Percentiles rank a stretch among this genome's conserved stretches.
Conservation (phyloP, 257 asterid species). For the Solanum tacnaense region DNA sequence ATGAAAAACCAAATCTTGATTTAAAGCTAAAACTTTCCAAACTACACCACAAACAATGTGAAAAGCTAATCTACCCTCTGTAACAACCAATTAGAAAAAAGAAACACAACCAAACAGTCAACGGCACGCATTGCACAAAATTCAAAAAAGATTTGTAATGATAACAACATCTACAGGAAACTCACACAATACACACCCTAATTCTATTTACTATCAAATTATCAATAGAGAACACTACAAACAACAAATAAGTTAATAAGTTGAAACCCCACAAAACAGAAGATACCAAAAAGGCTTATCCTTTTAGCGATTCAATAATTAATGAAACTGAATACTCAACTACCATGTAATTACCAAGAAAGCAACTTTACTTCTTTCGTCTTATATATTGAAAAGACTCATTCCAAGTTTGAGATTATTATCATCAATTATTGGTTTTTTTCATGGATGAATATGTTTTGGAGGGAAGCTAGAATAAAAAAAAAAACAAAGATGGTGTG, state of each 20-base stretch:
- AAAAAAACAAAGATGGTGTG: neutral
- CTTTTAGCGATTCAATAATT: neutral
- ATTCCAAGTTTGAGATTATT: neutral
- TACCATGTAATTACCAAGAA: neutral
- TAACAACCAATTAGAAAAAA: neutral
- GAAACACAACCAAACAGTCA: slow-evolving; percentile 22
- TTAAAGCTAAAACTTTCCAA: slow-evolving; percentile 1
- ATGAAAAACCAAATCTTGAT: neutral
- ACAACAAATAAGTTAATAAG: neutral
- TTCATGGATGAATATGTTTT: neutral
- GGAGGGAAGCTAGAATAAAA: slow-evolving; percentile 4
- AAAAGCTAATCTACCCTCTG: slow-evolving; percentile 1
- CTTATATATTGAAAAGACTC: neutral
- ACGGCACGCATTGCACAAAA: slow-evolving; percentile 22
- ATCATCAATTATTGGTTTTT: neutral
- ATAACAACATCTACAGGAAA: neutral
- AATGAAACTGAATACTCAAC: neutral
- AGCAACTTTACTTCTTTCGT: neutral
- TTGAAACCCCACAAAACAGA: neutral
- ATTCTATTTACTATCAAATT: neutral
- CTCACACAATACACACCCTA: neutral
- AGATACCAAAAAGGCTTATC: neutral
- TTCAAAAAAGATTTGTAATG: neutral
- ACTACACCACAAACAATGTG: slow-evolving; percentile 3
- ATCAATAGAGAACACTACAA: neutral